Evolutionary conservation across 1,284 basidiomycete genomes (phyloP), one percentile per base, ranked within the genome.

Genomic region (Boletus mariae): DNA sequence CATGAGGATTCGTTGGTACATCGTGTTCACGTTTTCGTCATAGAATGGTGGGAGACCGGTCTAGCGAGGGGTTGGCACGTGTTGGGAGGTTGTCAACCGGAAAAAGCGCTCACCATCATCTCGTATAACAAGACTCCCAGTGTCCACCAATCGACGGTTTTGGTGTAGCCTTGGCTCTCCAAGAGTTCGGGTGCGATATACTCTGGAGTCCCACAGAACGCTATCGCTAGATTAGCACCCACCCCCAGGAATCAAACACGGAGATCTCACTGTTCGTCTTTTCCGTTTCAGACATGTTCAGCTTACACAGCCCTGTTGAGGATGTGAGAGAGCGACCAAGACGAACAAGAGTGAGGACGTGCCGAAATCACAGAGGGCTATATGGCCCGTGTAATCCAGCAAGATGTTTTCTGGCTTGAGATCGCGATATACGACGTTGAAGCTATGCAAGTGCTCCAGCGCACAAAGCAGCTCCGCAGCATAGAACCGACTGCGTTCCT

Each of bases 111-210:
- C 23, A 87, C 91, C 80, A 98, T 92, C 97, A 99, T 99, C 73
- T 99, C 96, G 69, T 97, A 99, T 28, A 99, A 80, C 32, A 99
- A 77, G 3, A 99, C 96, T 54, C 96, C 97, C 1, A 99, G 81
- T 1, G 96, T 99, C 96, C 96, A 99, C 96, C 96, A 99, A 70
- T 99, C 96, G 23, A 99, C 95, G 1, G 94, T 96, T 75, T 98
- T 98, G 31, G 95, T 98, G 73, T 99, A 99, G 4, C 96, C 96
- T 67, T 98, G 95, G 56, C 91, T 96, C 57, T 97, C 88, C 31
- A 99, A 76, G 35, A 99, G 80, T 68, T 99, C 96, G 0, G 96
- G 96, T 2, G 94, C 94, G 58, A 94, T 92, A 71, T 99, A 99
- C 71, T 99, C 96, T 3, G 96, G 96, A 5, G 96, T 99, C n/a